Conservation (phyloP, 352 stramenopile species). For the Pseudoperonospora humuli region DNA sequence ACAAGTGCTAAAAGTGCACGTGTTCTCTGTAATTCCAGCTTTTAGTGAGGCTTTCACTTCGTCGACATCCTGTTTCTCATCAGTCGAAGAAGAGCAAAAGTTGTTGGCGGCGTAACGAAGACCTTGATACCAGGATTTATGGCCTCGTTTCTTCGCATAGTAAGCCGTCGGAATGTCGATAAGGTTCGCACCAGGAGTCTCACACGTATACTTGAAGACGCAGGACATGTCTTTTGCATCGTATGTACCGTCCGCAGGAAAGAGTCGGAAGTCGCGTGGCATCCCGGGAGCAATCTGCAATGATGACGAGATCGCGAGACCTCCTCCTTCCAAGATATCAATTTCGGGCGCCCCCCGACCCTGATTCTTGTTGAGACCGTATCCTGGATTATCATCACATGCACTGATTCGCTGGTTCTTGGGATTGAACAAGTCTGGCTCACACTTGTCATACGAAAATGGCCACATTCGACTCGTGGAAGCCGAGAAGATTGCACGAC, state of each 20-base stretch:
- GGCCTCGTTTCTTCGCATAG: conserved; percentile 31
- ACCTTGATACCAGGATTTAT: conserved; percentile 66
- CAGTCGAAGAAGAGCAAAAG: conserved; percentile 35
- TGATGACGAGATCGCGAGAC: conserved; percentile 81
- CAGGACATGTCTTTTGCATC: conserved; percentile 18
- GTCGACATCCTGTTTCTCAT: conserved; percentile 11
- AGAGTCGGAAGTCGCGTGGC: conserved; percentile 37
- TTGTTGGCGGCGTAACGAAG: conserved; percentile 54
- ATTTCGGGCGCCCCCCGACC: conserved; percentile 93
- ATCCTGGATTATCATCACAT: conserved; percentile 88
- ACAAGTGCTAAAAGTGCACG: conserved; percentile 32
- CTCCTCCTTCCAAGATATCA: conserved; percentile 89
- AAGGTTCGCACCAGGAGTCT: conserved; percentile 35
- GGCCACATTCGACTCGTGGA: conserved; percentile 94
- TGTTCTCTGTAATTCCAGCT: conserved; percentile 40
- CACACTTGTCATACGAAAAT: conserved; percentile 91
- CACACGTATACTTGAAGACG: conserved; percentile 36
- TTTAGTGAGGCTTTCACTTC: conserved; percentile 30
- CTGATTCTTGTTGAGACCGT: conserved; percentile 80
- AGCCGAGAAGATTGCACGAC: conserved; percentile 91
- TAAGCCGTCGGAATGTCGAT: conserved; percentile 30
- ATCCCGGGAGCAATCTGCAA: conserved; percentile 83
- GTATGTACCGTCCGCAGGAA: conserved; percentile 2
- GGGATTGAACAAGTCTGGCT: conserved; percentile 59
- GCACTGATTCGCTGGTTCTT: conserved; percentile 75